Base-by-base conservation (phyloP, 768 basidiomycete genomes). In the Collybia sp. region DNA sequence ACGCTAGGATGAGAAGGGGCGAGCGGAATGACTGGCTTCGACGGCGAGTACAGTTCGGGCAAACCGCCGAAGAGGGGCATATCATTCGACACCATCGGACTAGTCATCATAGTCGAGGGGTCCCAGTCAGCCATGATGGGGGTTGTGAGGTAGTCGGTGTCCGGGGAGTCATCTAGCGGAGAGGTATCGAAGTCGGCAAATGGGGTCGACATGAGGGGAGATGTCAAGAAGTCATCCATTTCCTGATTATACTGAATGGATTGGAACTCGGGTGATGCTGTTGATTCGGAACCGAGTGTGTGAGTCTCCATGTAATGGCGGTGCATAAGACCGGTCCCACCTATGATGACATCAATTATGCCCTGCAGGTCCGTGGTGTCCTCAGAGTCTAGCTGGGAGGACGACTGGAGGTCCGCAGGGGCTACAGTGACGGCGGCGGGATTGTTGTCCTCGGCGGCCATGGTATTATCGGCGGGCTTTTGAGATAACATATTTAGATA, bases 401-500 rank as follows among this genome's bases (percentile, higher is more conserved):
- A 42, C 2, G 60, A 44, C 30, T 63, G 38, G 42, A 59, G 46
- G 33, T 62, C 62, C 36, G 58, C 48, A n/a, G 58, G 49, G 19
- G 58, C 50, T 42, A 56, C 50, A 1, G 60, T 56, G 38, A 55
- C 58, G 33, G 56, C 45, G 50, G 61, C 61, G 58, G 52, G 49
- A n/a, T 13, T 13, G 12, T 56, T 34, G 46, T 46, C 59, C 57
- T 75, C 64, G 19, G 61, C 50, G 32, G 62, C 51, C 55, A 62
- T 58, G 32, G 67, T 47, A 47, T 64, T 57, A 46, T 74, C 70
- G 48, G 64, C 57, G 18, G 79, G 68, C 37, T 71, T 72, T 53
- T 75, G 69, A 16, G 73, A 67, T 53, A 88, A 61, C 87, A 89
- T 89, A 50, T 67, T 78, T 59, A 88, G 62, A 63, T 88, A 88